These are phyloP conservation scores for Hemileia vastatrix DNA, from an alignment of 1,284 basidiomycete genomes.

Conservation along the genomic window DNA sequence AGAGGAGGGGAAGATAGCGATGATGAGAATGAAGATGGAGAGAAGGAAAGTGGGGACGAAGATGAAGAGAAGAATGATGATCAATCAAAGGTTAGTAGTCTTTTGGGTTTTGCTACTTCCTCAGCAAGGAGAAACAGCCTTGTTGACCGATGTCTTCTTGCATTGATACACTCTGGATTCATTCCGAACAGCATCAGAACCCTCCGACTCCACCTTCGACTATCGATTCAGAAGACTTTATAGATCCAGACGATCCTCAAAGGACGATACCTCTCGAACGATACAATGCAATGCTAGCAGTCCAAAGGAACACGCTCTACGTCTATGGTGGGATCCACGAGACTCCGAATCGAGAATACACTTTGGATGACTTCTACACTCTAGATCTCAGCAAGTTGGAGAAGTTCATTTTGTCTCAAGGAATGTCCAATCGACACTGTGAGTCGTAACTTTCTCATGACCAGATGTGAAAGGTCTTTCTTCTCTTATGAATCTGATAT, in stretches of 20 bases:
- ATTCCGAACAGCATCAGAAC: neutral
- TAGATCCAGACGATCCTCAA: constrained; percentile 58
- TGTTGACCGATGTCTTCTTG: too few relatives aligned
- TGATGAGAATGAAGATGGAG: constrained; percentile 15
- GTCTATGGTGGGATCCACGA: constrained; percentile 74
- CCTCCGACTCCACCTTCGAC: neutral
- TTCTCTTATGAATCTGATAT: constrained; percentile 42
- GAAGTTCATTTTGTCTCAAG: constrained; percentile 60
- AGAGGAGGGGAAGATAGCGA: constrained; percentile 16
- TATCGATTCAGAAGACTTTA: neutral
- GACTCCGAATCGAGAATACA: constrained; percentile 67
- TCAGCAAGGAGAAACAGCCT: too few relatives aligned
- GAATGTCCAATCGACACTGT: constrained; percentile 54
- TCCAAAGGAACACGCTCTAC: constrained; percentile 73
- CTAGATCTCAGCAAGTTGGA: constrained; percentile 75
- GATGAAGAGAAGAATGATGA: constrained; percentile 13
- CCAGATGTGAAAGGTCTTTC: neutral
- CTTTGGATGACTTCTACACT: constrained; percentile 70
- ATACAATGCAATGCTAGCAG: constrained; percentile 87
- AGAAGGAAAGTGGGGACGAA: constrained; percentile 20
- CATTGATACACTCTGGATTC: neutral
- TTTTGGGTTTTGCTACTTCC: too few relatives aligned
- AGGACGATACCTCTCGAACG: constrained; percentile 62
- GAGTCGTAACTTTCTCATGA: constrained; percentile 24
- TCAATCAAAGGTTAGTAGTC: too few relatives aligned